These are phyloP conservation scores for Sordariomycetes sp. DNA, from an alignment of 2,329 filamentous ascomycete species.

Conservation along the genomic window DNA sequence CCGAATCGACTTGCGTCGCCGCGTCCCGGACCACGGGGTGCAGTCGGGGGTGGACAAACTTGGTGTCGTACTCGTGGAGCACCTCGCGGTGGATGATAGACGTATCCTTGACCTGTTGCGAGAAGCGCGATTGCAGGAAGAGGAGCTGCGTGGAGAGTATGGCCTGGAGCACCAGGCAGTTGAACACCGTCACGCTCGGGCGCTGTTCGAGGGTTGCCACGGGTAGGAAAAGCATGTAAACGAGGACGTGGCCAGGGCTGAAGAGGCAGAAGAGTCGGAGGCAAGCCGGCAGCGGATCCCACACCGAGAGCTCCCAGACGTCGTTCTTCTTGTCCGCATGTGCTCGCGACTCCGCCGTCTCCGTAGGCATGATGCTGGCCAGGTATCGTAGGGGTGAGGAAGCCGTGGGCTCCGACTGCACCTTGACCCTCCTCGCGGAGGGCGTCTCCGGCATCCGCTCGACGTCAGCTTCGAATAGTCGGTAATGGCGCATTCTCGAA, in stretches of 20 bases:
- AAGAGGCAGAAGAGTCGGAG: slow-evolving; percentile 81
- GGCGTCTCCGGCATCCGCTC: slow-evolving; percentile 68
- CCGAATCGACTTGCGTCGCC: slow-evolving; percentile 62
- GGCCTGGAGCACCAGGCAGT: slow-evolving; percentile 63
- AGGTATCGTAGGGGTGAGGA: slow-evolving; percentile 73
- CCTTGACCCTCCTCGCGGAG: slow-evolving; percentile 78
- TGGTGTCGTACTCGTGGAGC: slow-evolving; percentile 88
- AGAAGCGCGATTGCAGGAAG: slow-evolving; percentile 62
- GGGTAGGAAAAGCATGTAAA: slow-evolving; percentile 84
- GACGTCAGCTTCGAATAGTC: slow-evolving; percentile 80
- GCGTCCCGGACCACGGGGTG: slow-evolving; percentile 70
- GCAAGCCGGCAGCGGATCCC: slow-evolving; percentile 83
- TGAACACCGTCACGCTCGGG: slow-evolving; percentile 79
- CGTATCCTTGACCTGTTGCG: slow-evolving; percentile 77
- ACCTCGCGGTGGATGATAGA: slow-evolving; percentile 83
- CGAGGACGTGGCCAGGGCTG: slow-evolving; percentile 82
- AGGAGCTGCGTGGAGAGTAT: slow-evolving; percentile 70
- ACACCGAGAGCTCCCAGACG: slow-evolving; percentile 90
- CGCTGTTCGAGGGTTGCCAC: slow-evolving; percentile 63
- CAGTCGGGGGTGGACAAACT: slow-evolving; percentile 86
- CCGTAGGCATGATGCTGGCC: slow-evolving; percentile 53
- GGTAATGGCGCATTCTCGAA: slow-evolving; percentile 72
- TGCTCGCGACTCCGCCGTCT: slow-evolving; percentile 69
- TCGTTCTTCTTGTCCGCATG: slow-evolving; percentile 75
- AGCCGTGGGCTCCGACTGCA: slow-evolving; percentile 70